Conservation (phyloP, 2,329 filamentous ascomycete genomes). For the Pseudogymnoascus sp. region DNA sequence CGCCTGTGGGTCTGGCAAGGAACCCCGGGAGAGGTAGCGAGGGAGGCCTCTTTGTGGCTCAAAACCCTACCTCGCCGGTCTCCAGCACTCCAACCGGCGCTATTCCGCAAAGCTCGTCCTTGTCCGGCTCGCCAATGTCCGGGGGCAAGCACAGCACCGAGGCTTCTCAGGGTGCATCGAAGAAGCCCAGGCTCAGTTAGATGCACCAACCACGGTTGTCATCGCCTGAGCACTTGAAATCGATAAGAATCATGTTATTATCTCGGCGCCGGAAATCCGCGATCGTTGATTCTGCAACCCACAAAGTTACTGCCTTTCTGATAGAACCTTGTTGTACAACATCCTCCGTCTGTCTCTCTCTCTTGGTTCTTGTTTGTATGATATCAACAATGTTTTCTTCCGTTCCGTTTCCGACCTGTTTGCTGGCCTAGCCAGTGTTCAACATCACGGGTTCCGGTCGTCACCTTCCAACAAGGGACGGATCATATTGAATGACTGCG, state of each 20-base stretch:
- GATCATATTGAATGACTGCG: background rate
- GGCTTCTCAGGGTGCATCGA: background rate
- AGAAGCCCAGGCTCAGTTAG: background rate
- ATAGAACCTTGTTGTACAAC: background rate
- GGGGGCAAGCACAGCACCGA: background rate
- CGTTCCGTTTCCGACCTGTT: background rate
- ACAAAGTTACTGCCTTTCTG: background rate
- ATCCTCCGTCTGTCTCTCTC: background rate
- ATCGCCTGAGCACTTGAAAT: background rate
- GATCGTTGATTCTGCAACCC: background rate
- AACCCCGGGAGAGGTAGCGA: background rate
- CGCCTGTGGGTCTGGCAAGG: background rate
- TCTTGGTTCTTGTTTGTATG: background rate
- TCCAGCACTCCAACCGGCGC: background rate
- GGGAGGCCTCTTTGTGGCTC: background rate
- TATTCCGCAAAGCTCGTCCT: background rate
- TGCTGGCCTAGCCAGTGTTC: background rate
- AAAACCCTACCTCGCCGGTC: background rate
- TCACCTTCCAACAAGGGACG: background rate
- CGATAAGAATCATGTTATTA: background rate
- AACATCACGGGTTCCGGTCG: background rate
- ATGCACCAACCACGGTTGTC: background rate
- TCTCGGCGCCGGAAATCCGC: background rate
- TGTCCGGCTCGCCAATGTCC: background rate
- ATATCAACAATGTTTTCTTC: background rate